Conservation (phyloP, 2,329 filamentous ascomycete genomes). For the Apiospora koreana region DNA sequence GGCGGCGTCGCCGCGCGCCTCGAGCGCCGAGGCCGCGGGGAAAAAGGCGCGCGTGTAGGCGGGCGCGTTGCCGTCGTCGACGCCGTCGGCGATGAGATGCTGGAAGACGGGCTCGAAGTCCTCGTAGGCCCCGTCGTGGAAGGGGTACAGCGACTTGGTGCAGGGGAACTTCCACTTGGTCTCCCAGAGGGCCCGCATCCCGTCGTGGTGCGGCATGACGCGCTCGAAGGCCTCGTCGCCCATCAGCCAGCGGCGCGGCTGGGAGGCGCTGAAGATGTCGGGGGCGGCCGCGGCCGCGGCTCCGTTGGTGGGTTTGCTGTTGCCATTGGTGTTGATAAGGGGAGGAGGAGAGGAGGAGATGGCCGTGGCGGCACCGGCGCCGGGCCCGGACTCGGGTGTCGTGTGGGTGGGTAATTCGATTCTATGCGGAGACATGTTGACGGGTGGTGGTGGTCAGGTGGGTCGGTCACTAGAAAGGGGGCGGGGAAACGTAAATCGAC, state of each 20-base stretch:
- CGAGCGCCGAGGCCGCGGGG: conserved; percentile 59
- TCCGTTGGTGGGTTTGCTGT: background rate
- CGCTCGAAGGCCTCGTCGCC: conserved; percentile 42
- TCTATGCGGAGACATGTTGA: conserved; percentile 32
- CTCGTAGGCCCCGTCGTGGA: conserved; percentile 69
- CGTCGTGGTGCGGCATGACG: conserved; percentile 57
- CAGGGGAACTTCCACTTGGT: conserved; percentile 73
- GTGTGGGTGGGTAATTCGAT: conserved; percentile 2
- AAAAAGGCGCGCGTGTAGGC: conserved; percentile 67
- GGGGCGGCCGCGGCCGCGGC: background rate
- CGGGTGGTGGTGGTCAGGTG: conserved; percentile 7
- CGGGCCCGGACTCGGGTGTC: background rate
- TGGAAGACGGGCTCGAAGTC: conserved; percentile 72
- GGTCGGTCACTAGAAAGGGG: background rate
- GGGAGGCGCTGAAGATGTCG: conserved; percentile 2
- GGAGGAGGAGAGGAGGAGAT: conserved; percentile 17
- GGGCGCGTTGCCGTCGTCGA: conserved; percentile 66
- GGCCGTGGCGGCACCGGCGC: background rate
- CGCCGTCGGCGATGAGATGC: conserved; percentile 58
- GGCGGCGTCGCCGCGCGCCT: conserved; percentile 51
- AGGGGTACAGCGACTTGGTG: conserved; percentile 67
- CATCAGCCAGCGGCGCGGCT: conserved; percentile 40
- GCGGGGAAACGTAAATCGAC: background rate
- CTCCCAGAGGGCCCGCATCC: conserved; percentile 68
- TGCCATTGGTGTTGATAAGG: conserved; percentile 20